Conservation (phyloP, 306 rosid genomes). For the Begonia fuchsioides region DNA sequence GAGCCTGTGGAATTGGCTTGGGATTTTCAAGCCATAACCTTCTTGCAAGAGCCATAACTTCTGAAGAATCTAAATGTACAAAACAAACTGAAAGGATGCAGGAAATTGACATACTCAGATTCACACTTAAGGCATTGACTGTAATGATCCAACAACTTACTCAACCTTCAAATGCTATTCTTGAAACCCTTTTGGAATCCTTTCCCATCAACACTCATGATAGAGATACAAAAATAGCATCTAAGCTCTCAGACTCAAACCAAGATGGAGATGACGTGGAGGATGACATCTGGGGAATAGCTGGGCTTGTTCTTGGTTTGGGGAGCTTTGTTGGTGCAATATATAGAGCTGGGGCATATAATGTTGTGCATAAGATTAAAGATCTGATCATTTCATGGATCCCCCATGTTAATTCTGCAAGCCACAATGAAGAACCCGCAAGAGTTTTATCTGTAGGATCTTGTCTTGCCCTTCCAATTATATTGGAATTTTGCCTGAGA, state of each 20-base stretch:
- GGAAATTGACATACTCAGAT: constrained; percentile 53
- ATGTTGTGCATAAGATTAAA: constrained; percentile 62
- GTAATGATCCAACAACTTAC: constrained; percentile 36
- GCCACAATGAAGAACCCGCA: constrained; percentile 22
- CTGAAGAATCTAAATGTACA: constrained; percentile 31
- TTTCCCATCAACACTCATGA: constrained; percentile 29
- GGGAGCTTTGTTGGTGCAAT: constrained; percentile 51
- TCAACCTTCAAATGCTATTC: constrained; percentile 33
- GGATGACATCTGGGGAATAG: constrained; percentile 93
- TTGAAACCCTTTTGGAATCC: constrained; percentile 43
- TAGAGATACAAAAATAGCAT: constrained; percentile 14
- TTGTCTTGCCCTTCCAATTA: constrained; percentile 70
- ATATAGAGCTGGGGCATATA: constrained; percentile 58
- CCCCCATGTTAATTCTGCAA: constrained; percentile 33
- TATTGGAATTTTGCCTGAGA: constrained; percentile 62
- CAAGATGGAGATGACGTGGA: constrained; percentile 37
- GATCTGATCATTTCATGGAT: constrained; percentile 59
- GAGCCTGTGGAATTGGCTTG: constrained; percentile 93
- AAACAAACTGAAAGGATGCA: constrained; percentile 29
- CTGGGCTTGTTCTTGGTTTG: constrained; percentile 91
- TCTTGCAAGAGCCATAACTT: constrained; percentile 48
- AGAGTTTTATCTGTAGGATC: constrained; percentile 66
- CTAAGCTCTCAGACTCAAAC: constrained; percentile 19
- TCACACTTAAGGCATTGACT: constrained; percentile 43
- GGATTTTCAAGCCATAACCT: constrained; percentile 87